A percentile compares a stretch with the other conserved stretches of the same genome.
Evolutionary conservation across 805 yeast species (phyloP).

Genomic region (Wickerhamomyces hampshirensis): DNA sequence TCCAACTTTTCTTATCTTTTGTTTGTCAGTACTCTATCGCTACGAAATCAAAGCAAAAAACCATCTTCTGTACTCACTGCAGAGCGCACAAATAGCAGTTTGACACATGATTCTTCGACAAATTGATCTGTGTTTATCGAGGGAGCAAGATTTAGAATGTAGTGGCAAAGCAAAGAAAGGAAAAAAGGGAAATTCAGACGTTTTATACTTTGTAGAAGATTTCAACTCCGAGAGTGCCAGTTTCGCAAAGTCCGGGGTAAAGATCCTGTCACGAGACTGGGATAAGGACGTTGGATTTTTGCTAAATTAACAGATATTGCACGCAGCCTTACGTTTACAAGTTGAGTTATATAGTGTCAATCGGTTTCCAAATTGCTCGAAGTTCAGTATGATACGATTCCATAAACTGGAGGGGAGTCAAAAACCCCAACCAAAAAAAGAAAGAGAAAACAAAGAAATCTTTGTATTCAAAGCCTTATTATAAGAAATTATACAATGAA

Average conservation of each 20-base stretch:
- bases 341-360: too few relatives aligned
- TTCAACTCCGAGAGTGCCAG: not conserved
- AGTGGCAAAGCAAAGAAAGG: not conserved
- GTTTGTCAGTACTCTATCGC: conserved; percentile 3
- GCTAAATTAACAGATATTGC: too few relatives aligned
- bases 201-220: too few relatives aligned
- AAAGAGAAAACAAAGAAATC: not conserved
- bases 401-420: too few relatives aligned
- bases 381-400: too few relatives aligned
- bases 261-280: not conserved
- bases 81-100: conserved; percentile 24
- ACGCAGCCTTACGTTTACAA: too few relatives aligned
- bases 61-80: conserved; percentile 18
- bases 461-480: too few relatives aligned
- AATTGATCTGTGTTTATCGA: too few relatives aligned
- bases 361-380: too few relatives aligned
- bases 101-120: conserved; percentile 23
- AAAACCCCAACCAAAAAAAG: not conserved
- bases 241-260: conserved; percentile 11
- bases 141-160: too few relatives aligned
- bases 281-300: not conserved
- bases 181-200: not conserved
- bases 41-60: too few relatives aligned
- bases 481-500: not conserved
- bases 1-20: conserved; percentile 50